Conservation (phyloP, 805 yeast genomes). For the Tetrapisispora taiwanensis region DNA sequence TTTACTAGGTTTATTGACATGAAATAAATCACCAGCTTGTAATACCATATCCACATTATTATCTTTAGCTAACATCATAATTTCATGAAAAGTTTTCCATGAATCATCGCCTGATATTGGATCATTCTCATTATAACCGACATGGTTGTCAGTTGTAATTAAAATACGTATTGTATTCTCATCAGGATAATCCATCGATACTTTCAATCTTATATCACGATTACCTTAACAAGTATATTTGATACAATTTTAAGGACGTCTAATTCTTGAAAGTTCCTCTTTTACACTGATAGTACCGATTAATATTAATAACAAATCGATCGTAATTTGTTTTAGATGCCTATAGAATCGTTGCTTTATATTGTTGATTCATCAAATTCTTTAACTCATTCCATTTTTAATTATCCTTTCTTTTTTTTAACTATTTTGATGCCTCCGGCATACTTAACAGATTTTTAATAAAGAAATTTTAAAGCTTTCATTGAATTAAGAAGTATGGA, state of each 20-base stretch:
- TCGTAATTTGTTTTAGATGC: too few relatives aligned
- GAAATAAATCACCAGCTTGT: conserved; percentile 91
- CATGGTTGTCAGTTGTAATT: conserved; percentile 91
- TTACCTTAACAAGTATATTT: too few relatives aligned
- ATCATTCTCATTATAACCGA: conserved; percentile 84
- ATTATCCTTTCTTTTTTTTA: neutral
- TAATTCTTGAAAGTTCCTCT: too few relatives aligned
- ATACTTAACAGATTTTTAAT: too few relatives aligned
- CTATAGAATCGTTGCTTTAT: too few relatives aligned
- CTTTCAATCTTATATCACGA: too few relatives aligned
- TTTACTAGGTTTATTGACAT: conserved; percentile 79
- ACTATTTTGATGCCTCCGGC: neutral
- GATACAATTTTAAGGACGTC: too few relatives aligned
- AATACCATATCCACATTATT: conserved; percentile 78
- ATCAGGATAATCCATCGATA: conserved; percentile 21
- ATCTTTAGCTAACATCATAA: conserved; percentile 57
- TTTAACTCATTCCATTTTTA: too few relatives aligned
- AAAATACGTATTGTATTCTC: conserved; percentile 63
- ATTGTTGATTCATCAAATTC: too few relatives aligned
- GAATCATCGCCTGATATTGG: conserved; percentile 86
- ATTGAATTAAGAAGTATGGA: neutral
- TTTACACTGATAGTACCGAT: too few relatives aligned
- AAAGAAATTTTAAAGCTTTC: too few relatives aligned
- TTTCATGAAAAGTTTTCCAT: conserved; percentile 79
- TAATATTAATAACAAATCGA: too few relatives aligned